Evolutionary conservation across 2,329 filamentous ascomycete genomes (phyloP).

Genomic region (Zopfia rhizophila): DNA sequence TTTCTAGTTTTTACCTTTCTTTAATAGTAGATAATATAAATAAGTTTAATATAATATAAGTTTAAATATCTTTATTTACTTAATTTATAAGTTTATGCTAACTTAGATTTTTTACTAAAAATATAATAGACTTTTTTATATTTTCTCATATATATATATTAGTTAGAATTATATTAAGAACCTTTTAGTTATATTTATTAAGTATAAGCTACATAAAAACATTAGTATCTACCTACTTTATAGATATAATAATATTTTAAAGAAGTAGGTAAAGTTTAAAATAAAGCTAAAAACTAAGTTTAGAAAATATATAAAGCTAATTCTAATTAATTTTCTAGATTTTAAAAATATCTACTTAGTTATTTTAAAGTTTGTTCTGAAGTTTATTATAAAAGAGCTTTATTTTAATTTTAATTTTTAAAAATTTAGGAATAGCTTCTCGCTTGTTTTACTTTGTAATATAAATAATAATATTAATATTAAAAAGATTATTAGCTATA

Average conservation of each 20-base stretch:
- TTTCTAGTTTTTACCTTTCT: conserved; percentile 15
- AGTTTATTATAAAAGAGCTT: conserved; percentile 13
- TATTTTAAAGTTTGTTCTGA: conserved; percentile 14
- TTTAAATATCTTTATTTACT: conserved; percentile 8
- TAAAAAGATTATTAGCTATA: conserved; percentile 9
- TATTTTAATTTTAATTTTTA: conserved; percentile 14
- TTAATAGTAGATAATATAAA: conserved; percentile 17
- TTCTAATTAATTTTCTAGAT: conserved; percentile 17
- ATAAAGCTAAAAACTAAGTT: conserved; percentile 15
- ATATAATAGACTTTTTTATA: conserved; percentile 17
- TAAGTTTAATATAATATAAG: conserved; percentile 15
- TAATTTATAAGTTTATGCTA: conserved; percentile 13
- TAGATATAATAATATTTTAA: conserved; percentile 13
- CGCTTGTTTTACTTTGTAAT: conserved; percentile 12
- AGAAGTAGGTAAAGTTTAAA: conserved; percentile 19
- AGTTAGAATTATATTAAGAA: conserved; percentile 17
- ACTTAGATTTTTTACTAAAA: conserved; percentile 16
- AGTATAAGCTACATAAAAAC: conserved; percentile 14
- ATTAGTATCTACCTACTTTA: conserved; percentile 15
- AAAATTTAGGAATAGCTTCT: conserved; percentile 12
- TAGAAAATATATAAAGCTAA: conserved; percentile 18
- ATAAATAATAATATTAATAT: conserved; percentile 9
- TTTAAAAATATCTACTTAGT: conserved; percentile 12
- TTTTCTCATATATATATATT: conserved; percentile 17
- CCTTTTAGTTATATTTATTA: conserved; percentile 15